Percentiles rank a stretch among this genome's conserved stretches.
Conservation (phyloP, 23 red algal species). For the Gracilariopsis chorda region DNA sequence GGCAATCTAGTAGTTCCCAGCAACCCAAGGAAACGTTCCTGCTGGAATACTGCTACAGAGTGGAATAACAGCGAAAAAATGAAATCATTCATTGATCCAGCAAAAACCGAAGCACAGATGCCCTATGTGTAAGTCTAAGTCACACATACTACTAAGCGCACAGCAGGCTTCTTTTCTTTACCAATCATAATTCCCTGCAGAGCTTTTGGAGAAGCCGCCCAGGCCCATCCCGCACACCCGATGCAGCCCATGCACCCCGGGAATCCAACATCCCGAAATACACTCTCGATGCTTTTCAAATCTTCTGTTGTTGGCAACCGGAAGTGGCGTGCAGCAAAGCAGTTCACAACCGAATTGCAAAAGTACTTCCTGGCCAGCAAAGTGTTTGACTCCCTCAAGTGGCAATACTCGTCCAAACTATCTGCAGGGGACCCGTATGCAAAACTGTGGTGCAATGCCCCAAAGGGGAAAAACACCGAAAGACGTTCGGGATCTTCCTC, state of each 20-base stretch:
- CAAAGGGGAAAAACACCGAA: too few relatives aligned
- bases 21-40: too few relatives aligned
- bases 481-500: too few relatives aligned
- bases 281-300: neutral
- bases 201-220: neutral
- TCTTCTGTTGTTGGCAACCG: neutral
- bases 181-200: neutral
- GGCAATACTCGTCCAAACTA: too few relatives aligned
- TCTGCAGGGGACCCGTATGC: too few relatives aligned
- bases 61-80: neutral
- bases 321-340: neutral
- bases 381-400: too few relatives aligned
- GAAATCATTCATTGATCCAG: neutral
- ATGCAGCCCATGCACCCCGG: neutral
- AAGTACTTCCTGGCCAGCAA: too few relatives aligned
- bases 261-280: neutral
- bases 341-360: too few relatives aligned
- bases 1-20: too few relatives aligned
- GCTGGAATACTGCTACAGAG: neutral
- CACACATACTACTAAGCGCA: neutral
- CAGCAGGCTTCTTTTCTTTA: neutral
- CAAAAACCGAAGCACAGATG: neutral
- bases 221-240: slow-evolving; percentile 1
- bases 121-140: neutral
- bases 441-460: too few relatives aligned